phyloP scores from a whole-genome alignment of 176 grass and related monocot genomes.

The Phragmites australis region DNA sequence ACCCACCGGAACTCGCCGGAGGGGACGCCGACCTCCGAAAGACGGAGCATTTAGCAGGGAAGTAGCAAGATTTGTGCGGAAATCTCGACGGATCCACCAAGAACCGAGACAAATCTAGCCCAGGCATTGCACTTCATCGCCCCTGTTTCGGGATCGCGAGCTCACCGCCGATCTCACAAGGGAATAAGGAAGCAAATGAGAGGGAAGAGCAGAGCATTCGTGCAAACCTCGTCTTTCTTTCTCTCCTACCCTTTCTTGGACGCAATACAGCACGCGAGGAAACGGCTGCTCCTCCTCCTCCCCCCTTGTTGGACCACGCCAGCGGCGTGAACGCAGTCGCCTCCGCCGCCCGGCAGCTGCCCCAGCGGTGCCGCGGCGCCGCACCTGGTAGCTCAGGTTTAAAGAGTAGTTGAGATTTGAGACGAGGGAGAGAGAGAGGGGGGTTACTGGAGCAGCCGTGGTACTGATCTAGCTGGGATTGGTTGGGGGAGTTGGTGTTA shows the following conservation, averaged over 20 bases:
- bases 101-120: not conserved
- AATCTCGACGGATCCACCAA: slow-evolving; percentile 12
- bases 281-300: too few relatives aligned
- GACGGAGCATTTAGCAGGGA: not conserved
- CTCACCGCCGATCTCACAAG: not conserved
- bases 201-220: not conserved
- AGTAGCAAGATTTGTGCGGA: slow-evolving; percentile 24
- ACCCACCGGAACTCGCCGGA: not conserved
- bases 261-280: not conserved
- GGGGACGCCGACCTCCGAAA: not conserved
- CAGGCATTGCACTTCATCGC: not conserved
- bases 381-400: not conserved
- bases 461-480: slow-evolving; percentile 17
- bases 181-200: not conserved
- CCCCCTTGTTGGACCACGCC: not conserved
- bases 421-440: slow-evolving; percentile 14
- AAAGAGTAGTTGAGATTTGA: not conserved
- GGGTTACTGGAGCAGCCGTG: not conserved
- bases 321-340: not conserved
- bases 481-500: slow-evolving; percentile 6
- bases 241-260: not conserved
- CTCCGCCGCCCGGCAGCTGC: slow-evolving; percentile 2
- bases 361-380: not conserved
- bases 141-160: not conserved
- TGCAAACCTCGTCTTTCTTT: not conserved